Evolutionary conservation across 192 early-diverging fungal species (phyloP).

Genomic region (Backusella sp.): DNA sequence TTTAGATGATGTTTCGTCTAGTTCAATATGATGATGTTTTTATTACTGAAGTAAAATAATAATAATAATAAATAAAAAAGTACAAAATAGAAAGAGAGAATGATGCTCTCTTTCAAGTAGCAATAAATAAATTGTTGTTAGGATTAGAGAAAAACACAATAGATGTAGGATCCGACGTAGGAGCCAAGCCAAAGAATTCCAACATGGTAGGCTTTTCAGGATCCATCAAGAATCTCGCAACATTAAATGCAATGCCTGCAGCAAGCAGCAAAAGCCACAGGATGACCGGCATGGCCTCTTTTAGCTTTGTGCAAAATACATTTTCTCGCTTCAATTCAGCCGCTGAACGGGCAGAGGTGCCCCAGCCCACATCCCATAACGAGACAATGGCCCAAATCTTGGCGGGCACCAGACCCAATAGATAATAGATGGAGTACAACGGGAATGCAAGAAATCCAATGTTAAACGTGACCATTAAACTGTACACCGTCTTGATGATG

Average conservation of each 20-base stretch:
- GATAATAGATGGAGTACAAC: slow-evolving; percentile 51
- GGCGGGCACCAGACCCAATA: slow-evolving; percentile 55
- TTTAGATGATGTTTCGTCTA: too few relatives aligned
- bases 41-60: neutral
- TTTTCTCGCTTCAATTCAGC: slow-evolving; percentile 31
- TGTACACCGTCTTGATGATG: slow-evolving; percentile 45
- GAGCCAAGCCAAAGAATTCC: slow-evolving; percentile 10
- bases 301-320: slow-evolving; percentile 17
- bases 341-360: slow-evolving; percentile 43
- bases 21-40: neutral
- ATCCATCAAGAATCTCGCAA: slow-evolving; percentile 13
- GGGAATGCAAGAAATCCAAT: slow-evolving; percentile 46
- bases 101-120: neutral
- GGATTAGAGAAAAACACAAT: slow-evolving; percentile 9
- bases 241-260: slow-evolving; percentile 27
- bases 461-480: slow-evolving; percentile 35
- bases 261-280: slow-evolving; percentile 22
- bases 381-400: slow-evolving; percentile 57
- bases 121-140: slow-evolving; percentile 2
- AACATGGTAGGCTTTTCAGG: slow-evolving; percentile 6
- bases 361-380: slow-evolving; percentile 60
- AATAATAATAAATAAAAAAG: neutral
- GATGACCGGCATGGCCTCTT: slow-evolving; percentile 27
- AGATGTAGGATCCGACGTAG: slow-evolving; percentile 1
- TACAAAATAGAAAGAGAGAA: neutral